Conservation (phyloP, 129 eudicot genomes). For the Chrysanthemum seticuspe region DNA sequence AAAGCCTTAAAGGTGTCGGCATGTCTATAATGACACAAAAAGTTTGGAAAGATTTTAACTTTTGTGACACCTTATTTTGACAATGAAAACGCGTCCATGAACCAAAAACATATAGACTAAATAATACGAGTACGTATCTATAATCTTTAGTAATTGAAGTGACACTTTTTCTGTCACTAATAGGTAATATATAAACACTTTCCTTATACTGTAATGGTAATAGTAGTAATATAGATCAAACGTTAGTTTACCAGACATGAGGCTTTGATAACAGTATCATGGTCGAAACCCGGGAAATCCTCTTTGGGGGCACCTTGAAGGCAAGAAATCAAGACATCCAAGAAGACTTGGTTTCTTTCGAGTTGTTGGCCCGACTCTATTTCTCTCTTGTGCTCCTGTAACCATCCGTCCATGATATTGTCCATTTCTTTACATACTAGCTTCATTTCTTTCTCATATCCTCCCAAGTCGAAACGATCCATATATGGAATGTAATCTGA, state of each 20-base stretch:
- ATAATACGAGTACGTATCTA: too few relatives aligned
- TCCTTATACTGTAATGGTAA: too few relatives aligned
- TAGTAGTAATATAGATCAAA: neutral
- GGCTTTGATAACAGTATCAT: conserved; percentile 22
- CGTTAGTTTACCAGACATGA: conserved; percentile 28
- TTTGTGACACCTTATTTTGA: too few relatives aligned
- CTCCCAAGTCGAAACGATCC: conserved; percentile 17
- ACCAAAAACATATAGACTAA: too few relatives aligned
- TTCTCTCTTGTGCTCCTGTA: conserved; percentile 10
- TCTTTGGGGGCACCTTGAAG: conserved; percentile 3
- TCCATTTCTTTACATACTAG: neutral
- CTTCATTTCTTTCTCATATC: conserved; percentile 14
- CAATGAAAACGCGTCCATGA: too few relatives aligned
- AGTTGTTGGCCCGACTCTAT: neutral
- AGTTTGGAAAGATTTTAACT: too few relatives aligned
- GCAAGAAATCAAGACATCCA: conserved; percentile 22
- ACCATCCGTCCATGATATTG: conserved; percentile 4
- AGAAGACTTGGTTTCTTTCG: conserved; percentile 18
- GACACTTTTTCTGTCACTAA: too few relatives aligned
- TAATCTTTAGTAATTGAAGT: too few relatives aligned
- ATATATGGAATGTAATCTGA: conserved; percentile 14
- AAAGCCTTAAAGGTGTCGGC: too few relatives aligned
- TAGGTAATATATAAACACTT: too few relatives aligned
- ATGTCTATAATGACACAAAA: too few relatives aligned
- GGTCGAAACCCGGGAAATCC: conserved; percentile 15